These are phyloP conservation scores for Ophiostoma populinum DNA, from an alignment of 2,329 filamentous ascomycete species.

Conservation along the genomic window DNA sequence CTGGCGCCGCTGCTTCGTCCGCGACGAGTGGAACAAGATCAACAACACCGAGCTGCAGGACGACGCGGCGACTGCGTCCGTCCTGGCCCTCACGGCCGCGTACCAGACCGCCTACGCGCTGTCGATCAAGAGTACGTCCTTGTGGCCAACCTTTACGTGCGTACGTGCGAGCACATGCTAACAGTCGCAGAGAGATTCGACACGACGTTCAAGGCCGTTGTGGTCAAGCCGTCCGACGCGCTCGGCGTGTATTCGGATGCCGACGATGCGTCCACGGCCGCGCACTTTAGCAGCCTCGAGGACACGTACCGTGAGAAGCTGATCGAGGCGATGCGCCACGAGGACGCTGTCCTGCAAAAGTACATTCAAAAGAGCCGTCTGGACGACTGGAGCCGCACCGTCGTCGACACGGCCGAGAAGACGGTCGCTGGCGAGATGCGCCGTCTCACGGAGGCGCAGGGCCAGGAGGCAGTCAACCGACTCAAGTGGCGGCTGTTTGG, in stretches of 20 bases:
- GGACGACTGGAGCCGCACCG: constrained; percentile 40
- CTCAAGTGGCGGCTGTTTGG: constrained; percentile 7
- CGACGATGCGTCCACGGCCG: constrained; percentile 28
- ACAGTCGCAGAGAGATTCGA: constrained; percentile 12
- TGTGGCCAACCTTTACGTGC: too few relatives aligned
- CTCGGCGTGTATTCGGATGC: constrained; percentile 43
- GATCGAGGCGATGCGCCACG: constrained; percentile 51
- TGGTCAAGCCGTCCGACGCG: constrained; percentile 33
- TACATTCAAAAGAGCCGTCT: constrained; percentile 53
- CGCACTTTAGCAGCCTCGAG: constrained; percentile 38
- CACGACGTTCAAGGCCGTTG: constrained; percentile 21
- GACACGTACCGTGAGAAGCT: constrained; percentile 49
- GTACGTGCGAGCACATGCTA: too few relatives aligned
- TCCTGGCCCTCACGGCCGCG: constrained; percentile 47
- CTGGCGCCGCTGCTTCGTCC: constrained; percentile 74
- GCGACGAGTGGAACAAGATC: constrained; percentile 68
- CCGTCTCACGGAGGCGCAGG: constrained; percentile 9
- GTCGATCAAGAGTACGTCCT: constrained; percentile 42
- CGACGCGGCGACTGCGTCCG: constrained; percentile 47
- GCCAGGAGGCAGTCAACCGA: not conserved
- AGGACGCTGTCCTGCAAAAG: constrained; percentile 48
- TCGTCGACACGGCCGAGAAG: constrained; percentile 15
- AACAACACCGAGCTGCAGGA: constrained; percentile 62
- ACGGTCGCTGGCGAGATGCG: constrained; percentile 14
- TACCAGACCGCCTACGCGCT: constrained; percentile 50